Base-by-base conservation (phyloP, 2,329 filamentous ascomycete genomes). In the Diaporthe sp. region DNA sequence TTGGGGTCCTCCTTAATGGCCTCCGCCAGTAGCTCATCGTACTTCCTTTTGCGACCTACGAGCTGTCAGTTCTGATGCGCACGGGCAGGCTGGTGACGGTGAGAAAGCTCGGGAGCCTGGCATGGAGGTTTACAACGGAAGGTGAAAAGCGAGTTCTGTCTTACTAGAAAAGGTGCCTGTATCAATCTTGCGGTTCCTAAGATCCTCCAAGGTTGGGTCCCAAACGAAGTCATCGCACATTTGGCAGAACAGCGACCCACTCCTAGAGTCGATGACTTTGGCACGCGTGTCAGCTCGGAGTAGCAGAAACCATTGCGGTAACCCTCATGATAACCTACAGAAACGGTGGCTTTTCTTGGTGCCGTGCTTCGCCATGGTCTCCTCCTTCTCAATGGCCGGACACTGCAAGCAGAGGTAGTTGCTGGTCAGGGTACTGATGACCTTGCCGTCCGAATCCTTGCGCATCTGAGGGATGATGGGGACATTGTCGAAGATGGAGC, bases 141-240 rank as follows among this genome's bases (percentile, higher is more conserved):
- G 25, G 8, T 34, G 25, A 19, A 65, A 22, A n/a, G 60, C 31
- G 15, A 19, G 53, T 82, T 88, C 79, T 17, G 34, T 55, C 65
- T 70, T 84, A 93, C 92, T 91, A 78, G 89, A 90, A 79, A 92
- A 92, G 28, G 90, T 90, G 55, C 92, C 91, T 3, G 90, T 92
- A 13, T 91, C 92, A 79, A 92, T 90, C 83, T 94, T 94, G 74
- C 92, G 89, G 57, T 94, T 85, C 76, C 94, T 90, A 74, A 95
- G 89, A 71, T 94, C 92, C 81, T 97, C 94, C 7, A 97, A 87
- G 8, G 93, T 94, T 8, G 94, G 93, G 79, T 97, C 94, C 88
- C 94, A 96, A 44, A 97, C 92, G 78, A 95, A 92, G 82, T 97
- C 94, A 81, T 94, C 91, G 82, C 94, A 97, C 82, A 95, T 92